Evolutionary conservation across 345 rosid species (phyloP).

Genomic region (Pugionium dolabratum): DNA sequence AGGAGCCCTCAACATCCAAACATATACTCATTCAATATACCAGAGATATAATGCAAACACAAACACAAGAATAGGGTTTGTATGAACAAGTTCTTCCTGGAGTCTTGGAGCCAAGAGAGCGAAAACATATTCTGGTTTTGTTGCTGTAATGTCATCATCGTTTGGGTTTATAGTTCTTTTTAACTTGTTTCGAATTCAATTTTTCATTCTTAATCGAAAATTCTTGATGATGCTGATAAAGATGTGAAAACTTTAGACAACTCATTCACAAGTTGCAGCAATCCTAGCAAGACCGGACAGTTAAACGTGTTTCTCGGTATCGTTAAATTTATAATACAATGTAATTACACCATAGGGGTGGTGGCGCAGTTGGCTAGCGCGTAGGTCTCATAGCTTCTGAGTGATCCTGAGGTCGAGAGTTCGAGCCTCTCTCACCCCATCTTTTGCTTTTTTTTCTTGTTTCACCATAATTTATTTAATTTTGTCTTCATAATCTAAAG

Average conservation of each 20-base stretch:
- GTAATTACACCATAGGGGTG: conserved; percentile 45
- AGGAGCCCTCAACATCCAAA: conserved; percentile 37
- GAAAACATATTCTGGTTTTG: not conserved
- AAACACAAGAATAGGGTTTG: not conserved
- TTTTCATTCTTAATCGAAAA: not conserved
- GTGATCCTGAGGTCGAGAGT: conserved; percentile 98
- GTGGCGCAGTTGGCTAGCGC: conserved; percentile 99
- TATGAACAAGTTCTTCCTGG: conserved; percentile 10
- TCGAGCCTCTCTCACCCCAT: conserved; percentile 96
- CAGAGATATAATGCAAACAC: conserved; percentile 18
- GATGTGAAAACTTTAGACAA: not conserved
- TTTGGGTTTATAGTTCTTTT: conserved; percentile 23
- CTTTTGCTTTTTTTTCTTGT: not conserved
- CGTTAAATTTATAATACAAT: no score
- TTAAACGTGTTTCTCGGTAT: no score
- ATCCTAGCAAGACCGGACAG: no score
- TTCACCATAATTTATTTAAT: no score
- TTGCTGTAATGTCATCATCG: conserved; percentile 32
- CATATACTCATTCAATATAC: conserved; percentile 33
- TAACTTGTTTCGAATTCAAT: conserved; percentile 13
- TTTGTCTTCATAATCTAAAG: no score
- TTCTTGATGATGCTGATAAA: not conserved
- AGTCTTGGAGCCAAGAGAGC: conserved; percentile 19
- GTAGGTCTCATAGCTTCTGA: conserved; percentile 91
- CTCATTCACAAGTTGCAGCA: not conserved